Base-by-base conservation (phyloP, 495 filamentous ascomycete genomes). In the Trichoderma orchidacearum region DNA sequence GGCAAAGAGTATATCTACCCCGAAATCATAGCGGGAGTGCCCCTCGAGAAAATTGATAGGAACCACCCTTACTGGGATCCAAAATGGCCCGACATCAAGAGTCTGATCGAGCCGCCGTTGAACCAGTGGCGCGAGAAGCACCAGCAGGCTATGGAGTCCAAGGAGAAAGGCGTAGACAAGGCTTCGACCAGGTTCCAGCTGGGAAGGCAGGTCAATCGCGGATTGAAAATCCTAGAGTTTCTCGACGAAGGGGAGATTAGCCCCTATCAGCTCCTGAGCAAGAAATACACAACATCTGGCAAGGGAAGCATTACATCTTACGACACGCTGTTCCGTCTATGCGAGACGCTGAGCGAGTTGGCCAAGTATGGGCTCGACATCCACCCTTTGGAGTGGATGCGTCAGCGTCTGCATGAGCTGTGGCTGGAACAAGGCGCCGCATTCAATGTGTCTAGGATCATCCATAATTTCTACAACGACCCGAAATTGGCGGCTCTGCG, bases 151-250 rank as follows among this genome's bases (percentile, higher is more conserved):
- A 52, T 62, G 32, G 53, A 62, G 15, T 51, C 60, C n/a, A 30
- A 27, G 30, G 34, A 31, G 15, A 58, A 50, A 15, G 35, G 66
- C 11, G 55, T 58, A 3, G 34, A 54, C 25, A 30, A 32, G 7
- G 56, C 54, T 15, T 54, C 58, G 1, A 60, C 64, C 12, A 63
- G 66, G n/a, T 67, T 70, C 64, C 28, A 69, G 74, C 30, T 75
- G 72, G 70, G 72, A 5, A 67, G 75, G 0, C 74, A 78, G 58
- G 63, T 73, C 31, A 76, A 78, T 51, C 60, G 75, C 30, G 75
- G 75, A 48, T 66, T 68, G 11, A 35, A 69, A 5, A 68, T 75
- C 9, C 60, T 76, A 28, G 62, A 68, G 53, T 78, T 74, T 53
- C 62, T 78, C 4, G 53, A 55, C 18, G 63, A 70, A 2, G 74